Evolutionary conservation across 2,329 filamentous ascomycete genomes (phyloP).

Genomic region (Exutisphaerella laricina): DNA sequence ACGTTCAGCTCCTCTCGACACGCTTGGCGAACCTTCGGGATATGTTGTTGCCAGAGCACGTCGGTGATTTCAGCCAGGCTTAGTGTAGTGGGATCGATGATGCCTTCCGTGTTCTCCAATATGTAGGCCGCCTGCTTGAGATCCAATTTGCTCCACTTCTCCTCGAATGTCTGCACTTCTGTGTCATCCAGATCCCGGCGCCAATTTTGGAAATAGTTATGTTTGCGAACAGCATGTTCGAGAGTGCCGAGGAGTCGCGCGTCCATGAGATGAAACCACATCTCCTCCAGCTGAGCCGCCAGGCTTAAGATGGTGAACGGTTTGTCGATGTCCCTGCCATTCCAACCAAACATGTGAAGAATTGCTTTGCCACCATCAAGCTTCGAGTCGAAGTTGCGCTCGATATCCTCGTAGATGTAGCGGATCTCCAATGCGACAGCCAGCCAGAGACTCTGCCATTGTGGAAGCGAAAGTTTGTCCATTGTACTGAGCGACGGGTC

Average conservation of each 20-base stretch:
- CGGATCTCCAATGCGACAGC: slow-evolving; percentile 20
- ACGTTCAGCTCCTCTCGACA: slow-evolving; percentile 1
- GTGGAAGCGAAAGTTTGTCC: slow-evolving; percentile 7
- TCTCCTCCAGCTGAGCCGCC: slow-evolving; percentile 19
- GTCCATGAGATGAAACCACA: slow-evolving; percentile 19
- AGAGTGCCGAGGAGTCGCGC: slow-evolving; percentile 14
- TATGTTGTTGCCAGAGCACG: slow-evolving; percentile 1
- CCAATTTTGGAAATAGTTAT: slow-evolving; percentile 2
- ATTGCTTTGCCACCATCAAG: slow-evolving; percentile 11
- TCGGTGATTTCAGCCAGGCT: neutral
- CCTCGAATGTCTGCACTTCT: neutral
- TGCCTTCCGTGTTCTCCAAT: neutral
- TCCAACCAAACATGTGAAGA: slow-evolving; percentile 15
- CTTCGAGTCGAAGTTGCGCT: slow-evolving; percentile 9
- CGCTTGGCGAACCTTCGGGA: neutral
- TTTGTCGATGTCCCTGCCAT: slow-evolving; percentile 2
- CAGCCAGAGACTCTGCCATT: slow-evolving; percentile 22
- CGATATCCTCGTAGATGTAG: slow-evolving; percentile 15
- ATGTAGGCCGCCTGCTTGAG: neutral
- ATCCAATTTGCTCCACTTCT: neutral
- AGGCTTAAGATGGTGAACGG: slow-evolving; percentile 16
- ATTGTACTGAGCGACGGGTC: slow-evolving; percentile 1
- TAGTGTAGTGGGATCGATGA: neutral
- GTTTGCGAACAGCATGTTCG: slow-evolving; percentile 17
- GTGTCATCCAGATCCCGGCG: neutral